Conservation (phyloP, 768 basidiomycete genomes). For the Cyclocybe cylindracea region DNA sequence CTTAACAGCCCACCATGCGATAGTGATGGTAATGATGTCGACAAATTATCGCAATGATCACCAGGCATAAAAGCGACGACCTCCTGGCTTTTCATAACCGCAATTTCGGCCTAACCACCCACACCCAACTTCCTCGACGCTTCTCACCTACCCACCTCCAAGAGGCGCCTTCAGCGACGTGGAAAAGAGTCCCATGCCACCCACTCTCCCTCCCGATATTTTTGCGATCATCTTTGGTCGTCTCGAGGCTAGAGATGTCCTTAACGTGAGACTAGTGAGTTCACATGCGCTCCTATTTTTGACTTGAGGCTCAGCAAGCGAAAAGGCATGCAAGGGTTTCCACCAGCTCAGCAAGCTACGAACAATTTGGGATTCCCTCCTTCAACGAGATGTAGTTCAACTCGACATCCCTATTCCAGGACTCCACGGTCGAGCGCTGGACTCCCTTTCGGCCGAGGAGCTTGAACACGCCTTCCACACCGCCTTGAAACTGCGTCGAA, state of each 20-base stretch:
- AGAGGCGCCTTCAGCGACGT: background rate
- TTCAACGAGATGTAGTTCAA: slow-evolving; percentile 41
- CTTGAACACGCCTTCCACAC: slow-evolving; percentile 43
- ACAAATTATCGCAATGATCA: too few relatives aligned
- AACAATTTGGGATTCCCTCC: slow-evolving; percentile 49
- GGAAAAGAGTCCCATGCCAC: slow-evolving; percentile 8
- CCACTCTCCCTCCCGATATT: slow-evolving; percentile 49
- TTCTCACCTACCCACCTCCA: background rate
- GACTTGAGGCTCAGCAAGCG: background rate
- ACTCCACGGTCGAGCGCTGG: slow-evolving; percentile 29
- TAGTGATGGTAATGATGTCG: too few relatives aligned
- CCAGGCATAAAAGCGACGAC: too few relatives aligned
- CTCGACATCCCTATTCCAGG: slow-evolving; percentile 49
- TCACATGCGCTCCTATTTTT: background rate
- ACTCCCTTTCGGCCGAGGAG: slow-evolving; percentile 37
- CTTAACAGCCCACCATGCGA: too few relatives aligned
- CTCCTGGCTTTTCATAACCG: too few relatives aligned
- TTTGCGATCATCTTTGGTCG: slow-evolving; percentile 42
- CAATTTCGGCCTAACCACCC: too few relatives aligned
- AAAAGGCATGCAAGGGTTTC: slow-evolving; percentile 49
- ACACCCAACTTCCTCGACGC: background rate
- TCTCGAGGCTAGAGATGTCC: slow-evolving; percentile 41
- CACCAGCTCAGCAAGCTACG: slow-evolving; percentile 43
- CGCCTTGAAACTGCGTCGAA: slow-evolving; percentile 43
- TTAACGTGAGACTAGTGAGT: slow-evolving; percentile 48